Evolutionary conservation across 1,284 basidiomycete species (phyloP).

Genomic region (Naganishia albida): DNA sequence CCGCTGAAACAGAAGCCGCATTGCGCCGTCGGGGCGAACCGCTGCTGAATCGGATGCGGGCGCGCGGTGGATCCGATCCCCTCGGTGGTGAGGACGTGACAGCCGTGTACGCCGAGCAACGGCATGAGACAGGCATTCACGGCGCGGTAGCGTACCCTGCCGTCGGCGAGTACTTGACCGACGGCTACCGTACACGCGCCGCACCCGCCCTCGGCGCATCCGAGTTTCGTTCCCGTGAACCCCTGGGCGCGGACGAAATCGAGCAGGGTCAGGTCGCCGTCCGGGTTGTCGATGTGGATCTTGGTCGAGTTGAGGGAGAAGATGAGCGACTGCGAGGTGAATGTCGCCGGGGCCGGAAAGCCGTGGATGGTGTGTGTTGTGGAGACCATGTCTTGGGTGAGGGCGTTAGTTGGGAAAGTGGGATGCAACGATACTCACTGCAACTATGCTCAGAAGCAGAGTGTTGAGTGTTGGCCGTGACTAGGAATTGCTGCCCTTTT

Average conservation of each 20-base stretch:
- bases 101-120: constrained; percentile 47
- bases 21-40: constrained; percentile 49
- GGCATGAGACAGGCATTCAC: constrained; percentile 54
- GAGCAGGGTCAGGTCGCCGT: constrained; percentile 46
- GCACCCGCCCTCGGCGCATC: constrained; percentile 52
- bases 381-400: not conserved
- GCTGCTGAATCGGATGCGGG: constrained; percentile 52
- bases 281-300: constrained; percentile 38
- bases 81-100: constrained; percentile 51
- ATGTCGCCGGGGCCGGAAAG: constrained; percentile 34
- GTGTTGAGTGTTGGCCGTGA: too few species aligned
- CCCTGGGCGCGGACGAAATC: constrained; percentile 49
- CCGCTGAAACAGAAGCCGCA: constrained; percentile 49
- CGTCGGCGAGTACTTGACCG: constrained; percentile 22
- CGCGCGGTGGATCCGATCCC: constrained; percentile 47
- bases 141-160: constrained; percentile 41
- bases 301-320: constrained; percentile 39
- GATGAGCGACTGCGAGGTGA: constrained; percentile 36
- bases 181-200: constrained; percentile 51
- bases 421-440: too few species aligned
- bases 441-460: too few species aligned
- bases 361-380: constrained; percentile 9
- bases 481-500: too few species aligned
- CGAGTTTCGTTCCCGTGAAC: constrained; percentile 52
- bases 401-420: not conserved